Conservation (phyloP, 352 stramenopile genomes). For the Elongisporangium undulatum region DNA sequence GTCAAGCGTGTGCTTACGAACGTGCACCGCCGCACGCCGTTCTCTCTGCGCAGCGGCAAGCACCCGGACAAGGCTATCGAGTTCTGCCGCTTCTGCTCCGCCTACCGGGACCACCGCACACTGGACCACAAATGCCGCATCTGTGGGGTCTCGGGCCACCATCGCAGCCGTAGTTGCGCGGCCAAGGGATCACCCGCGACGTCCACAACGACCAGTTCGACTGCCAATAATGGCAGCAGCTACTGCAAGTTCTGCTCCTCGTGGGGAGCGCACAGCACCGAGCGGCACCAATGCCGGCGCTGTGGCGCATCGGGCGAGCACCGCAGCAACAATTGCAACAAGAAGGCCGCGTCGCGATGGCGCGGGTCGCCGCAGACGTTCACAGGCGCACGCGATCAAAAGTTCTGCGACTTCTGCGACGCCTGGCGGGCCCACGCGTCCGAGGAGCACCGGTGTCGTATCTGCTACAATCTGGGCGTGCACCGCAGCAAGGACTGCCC, state of each 20-base stretch:
- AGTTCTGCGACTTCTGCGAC: slow-evolving; percentile 59
- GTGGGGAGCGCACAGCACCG: slow-evolving; percentile 50
- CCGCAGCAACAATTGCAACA: slow-evolving; percentile 44
- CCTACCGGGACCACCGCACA: slow-evolving; percentile 63
- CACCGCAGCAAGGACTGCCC: slow-evolving; percentile 68
- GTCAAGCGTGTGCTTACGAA: slow-evolving; percentile 73
- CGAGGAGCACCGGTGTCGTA: slow-evolving; percentile 55
- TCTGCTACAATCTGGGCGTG: slow-evolving; percentile 51
- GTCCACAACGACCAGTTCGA: slow-evolving; percentile 7
- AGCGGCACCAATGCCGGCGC: slow-evolving; percentile 52
- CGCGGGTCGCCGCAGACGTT: slow-evolving; percentile 35
- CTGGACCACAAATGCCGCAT: slow-evolving; percentile 57
- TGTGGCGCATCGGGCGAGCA: slow-evolving; percentile 50
- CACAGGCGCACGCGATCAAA: slow-evolving; percentile 20
- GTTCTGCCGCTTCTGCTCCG: slow-evolving; percentile 70
- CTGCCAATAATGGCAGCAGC: slow-evolving; percentile 17
- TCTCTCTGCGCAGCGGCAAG: slow-evolving; percentile 23
- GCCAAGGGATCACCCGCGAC: slow-evolving; percentile 6
- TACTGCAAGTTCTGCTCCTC: slow-evolving; percentile 61
- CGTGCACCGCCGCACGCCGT: slow-evolving; percentile 41
- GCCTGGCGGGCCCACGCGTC: slow-evolving; percentile 48
- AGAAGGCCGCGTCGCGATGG: slow-evolving; percentile 26
- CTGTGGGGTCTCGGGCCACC: slow-evolving; percentile 47
- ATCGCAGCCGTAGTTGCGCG: slow-evolving; percentile 54
- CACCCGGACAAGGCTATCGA: slow-evolving; percentile 31